Evolutionary conservation across 73 alveolate genomes (phyloP), one percentile per base, ranked within the genome.

Genomic region (Paramecium tetraurelia): DNA sequence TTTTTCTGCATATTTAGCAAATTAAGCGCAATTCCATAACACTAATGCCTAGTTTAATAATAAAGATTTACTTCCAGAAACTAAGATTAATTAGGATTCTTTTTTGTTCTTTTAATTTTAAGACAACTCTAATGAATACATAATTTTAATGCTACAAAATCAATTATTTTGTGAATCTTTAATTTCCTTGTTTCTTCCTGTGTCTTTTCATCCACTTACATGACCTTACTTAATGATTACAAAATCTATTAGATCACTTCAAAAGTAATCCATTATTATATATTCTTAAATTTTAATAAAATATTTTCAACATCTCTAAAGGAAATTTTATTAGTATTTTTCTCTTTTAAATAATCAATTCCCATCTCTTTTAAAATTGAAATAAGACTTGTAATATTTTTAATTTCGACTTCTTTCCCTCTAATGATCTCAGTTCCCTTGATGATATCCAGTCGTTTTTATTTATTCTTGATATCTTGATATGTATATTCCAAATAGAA

Each of bases 251-350:
- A 33, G n/a, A 75, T 75, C 7, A 75, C 48, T 4, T 75, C 87
- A 36, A 75, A 75, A 12, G 87, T 75, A 3, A 75, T 75, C 87
- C 87, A 75, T 75, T 75, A n/a, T 40, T 75, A 75, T 1, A 75
- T 75, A 75, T 75, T 75, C 68, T 75, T 75, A 75, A 75, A 75
- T 75, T 75, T 75, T 33, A 75, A 21, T 33, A 75, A 33, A 33
- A 75, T 21, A 75, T 75, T 75, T 75, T 75, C 87, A 75, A 75
- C 48, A 75, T 75, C 87, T 36, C 87, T 75, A 36, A 14, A 75
- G 14, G 38, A 31, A 36, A 75, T 21, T 36, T 21, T 24, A 75
- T 75, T 36, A 21, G 41, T 40, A 36, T 75, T 21, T 20, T 75
- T 75, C n/a, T 75, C 58, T 75, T 36, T 35, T 40, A 75, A 33